phyloP scores from a whole-genome alignment of 306 rosid species.

The Leucaena leucocephala region DNA sequence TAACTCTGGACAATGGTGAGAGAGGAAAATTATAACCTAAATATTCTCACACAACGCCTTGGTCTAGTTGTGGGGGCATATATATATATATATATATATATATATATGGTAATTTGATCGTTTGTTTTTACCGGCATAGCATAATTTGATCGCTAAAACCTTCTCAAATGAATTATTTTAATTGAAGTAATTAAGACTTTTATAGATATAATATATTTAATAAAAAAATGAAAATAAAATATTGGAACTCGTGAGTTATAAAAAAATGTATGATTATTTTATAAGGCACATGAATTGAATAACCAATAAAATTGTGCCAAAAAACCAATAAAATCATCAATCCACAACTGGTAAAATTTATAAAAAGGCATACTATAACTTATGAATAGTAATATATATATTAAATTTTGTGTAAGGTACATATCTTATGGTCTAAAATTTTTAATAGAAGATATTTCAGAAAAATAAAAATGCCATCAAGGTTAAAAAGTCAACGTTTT shows the following conservation, averaged over 20 bases:
- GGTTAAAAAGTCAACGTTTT: not conserved
- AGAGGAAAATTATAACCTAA: not conserved
- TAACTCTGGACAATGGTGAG: not conserved
- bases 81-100: not conserved
- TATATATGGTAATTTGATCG: no score
- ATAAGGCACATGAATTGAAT: not conserved
- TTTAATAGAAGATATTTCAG: not conserved
- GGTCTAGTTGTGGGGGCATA: not conserved
- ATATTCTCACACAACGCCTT: not conserved
- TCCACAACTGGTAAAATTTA: not conserved
- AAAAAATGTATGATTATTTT: no score
- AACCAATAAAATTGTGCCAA: no score
- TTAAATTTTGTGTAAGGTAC: no score
- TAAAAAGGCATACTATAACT: not conserved
- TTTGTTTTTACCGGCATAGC: not conserved
- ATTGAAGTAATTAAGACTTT: not conserved
- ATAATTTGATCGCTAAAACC: not conserved
- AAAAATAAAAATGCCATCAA: not conserved
- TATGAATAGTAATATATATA: no score
- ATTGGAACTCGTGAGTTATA: not conserved
- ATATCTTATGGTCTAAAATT: not conserved
- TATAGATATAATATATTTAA: no score
- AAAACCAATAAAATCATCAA: no score
- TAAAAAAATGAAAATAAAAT: no score
- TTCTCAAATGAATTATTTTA: not conserved